Conservation (phyloP, 176 grass and related monocot genomes). For the Aechmea fasciata region DNA sequence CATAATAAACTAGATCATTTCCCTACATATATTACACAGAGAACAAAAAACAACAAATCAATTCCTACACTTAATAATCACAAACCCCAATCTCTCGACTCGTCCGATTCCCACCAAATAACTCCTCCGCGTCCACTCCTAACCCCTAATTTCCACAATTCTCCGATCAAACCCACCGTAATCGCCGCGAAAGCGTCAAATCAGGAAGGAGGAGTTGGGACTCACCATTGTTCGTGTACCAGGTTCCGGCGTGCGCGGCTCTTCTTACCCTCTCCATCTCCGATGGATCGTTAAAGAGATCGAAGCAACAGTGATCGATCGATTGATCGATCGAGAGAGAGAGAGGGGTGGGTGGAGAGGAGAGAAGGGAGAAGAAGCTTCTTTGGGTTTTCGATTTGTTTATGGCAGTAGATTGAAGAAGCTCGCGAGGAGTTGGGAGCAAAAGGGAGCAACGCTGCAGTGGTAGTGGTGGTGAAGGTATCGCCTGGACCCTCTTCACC, state of each 20-base stretch:
- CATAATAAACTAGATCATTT: too few species aligned
- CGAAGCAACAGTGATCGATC: constrained; percentile 1
- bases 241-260: constrained; percentile 73
- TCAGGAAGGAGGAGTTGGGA: neutral
- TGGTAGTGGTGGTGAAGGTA: too few species aligned
- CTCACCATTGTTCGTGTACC: constrained; percentile 84
- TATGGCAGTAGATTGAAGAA: neutral
- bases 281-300: neutral
- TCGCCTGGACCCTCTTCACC: too few species aligned
- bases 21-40: neutral
- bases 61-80: neutral
- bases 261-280: constrained; percentile 57
- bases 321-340: neutral
- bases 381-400: too few species aligned
- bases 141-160: neutral
- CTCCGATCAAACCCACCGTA: neutral
- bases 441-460: too few species aligned
- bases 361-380: neutral
- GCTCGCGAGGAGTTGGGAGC: neutral
- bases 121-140: neutral
- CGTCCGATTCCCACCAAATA: too few species aligned
- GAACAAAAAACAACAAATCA: neutral
- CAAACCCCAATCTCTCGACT: too few species aligned
- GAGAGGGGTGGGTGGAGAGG: neutral
- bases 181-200: constrained; percentile 3